phyloP scores from a whole-genome alignment of 176 grass and related monocot genomes.

The Saccharum officinarum region DNA sequence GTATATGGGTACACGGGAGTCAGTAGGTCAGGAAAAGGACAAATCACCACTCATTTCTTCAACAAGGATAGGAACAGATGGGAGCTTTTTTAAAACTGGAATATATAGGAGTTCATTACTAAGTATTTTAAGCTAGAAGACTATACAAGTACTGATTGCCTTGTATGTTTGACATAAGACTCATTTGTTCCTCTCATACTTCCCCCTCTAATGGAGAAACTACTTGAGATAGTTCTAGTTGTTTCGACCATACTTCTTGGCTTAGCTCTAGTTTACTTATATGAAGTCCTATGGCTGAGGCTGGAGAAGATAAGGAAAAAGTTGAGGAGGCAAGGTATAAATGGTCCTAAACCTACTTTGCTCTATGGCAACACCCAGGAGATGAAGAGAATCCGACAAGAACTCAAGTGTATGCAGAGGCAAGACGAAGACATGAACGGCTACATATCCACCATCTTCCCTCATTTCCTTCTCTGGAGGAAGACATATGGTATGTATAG shows the following conservation, averaged over 20 bases:
- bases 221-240: conserved; percentile 1
- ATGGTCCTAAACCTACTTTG: conserved; percentile 39
- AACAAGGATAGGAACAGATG: neutral
- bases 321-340: conserved; percentile 43
- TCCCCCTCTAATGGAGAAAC: neutral
- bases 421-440: neutral
- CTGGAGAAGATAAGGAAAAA: conserved; percentile 40
- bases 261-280: conserved; percentile 1
- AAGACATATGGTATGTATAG: neutral
- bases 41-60: conserved; percentile 16
- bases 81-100: neutral
- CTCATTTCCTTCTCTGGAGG: conserved; percentile 10
- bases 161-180: neutral
- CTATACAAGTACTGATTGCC: neutral
- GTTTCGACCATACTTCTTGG: neutral
- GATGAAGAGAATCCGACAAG: conserved; percentile 47
- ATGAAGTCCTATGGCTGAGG: conserved; percentile 9
- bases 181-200: neutral
- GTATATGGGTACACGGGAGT: neutral
- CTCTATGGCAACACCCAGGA: conserved; percentile 54
- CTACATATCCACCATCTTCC: conserved; percentile 18
- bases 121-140: neutral
- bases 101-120: neutral
- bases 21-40: neutral
- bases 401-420: conserved; percentile 22